A percentile compares a stretch with the other conserved stretches of the same genome.
These are phyloP conservation scores for Fusarium miscanthi DNA, from an alignment of 2,329 filamentous ascomycete species.

Conservation along the genomic window DNA sequence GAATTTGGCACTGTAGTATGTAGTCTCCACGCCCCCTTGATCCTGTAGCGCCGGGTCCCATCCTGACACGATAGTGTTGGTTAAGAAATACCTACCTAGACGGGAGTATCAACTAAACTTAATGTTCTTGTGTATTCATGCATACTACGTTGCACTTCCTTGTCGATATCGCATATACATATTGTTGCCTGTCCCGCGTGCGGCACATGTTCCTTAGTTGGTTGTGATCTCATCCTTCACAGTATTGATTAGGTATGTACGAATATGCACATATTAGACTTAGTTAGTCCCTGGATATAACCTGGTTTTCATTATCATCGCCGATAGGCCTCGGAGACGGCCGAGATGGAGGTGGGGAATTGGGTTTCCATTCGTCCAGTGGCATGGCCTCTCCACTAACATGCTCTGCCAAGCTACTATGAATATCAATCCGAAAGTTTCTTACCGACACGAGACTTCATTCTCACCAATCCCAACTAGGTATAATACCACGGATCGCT, in stretches of 20 bases:
- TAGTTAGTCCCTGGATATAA: constrained; percentile 10
- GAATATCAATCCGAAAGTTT: constrained; percentile 18
- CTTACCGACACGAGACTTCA: constrained; percentile 15
- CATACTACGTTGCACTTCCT: constrained; percentile 14
- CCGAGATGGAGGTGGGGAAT: constrained; percentile 13
- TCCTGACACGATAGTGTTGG: constrained; percentile 32
- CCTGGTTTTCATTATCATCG: constrained; percentile 1
- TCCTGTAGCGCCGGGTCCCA: constrained; percentile 13
- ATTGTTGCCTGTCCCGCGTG: constrained; percentile 18
- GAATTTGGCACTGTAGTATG: not conserved
- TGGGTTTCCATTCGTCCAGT: constrained; percentile 11
- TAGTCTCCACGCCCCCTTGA: constrained; percentile 26
- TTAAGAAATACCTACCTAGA: constrained; percentile 8
- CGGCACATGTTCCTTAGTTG: constrained; percentile 13
- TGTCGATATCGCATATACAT: constrained; percentile 11
- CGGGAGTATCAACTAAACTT: not conserved
- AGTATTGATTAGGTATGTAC: not conserved
- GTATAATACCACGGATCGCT: not conserved
- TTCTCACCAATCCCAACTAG: constrained; percentile 18
- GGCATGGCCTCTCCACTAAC: constrained; percentile 6
- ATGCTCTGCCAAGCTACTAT: constrained; percentile 24
- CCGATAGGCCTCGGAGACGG: constrained; percentile 25
- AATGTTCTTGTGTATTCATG: constrained; percentile 13
- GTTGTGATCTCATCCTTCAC: not conserved
- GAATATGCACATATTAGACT: not conserved